These are phyloP conservation scores for Ophiostoma himal-ulmi DNA, from an alignment of 2,329 filamentous ascomycete species.

Conservation along the genomic window DNA sequence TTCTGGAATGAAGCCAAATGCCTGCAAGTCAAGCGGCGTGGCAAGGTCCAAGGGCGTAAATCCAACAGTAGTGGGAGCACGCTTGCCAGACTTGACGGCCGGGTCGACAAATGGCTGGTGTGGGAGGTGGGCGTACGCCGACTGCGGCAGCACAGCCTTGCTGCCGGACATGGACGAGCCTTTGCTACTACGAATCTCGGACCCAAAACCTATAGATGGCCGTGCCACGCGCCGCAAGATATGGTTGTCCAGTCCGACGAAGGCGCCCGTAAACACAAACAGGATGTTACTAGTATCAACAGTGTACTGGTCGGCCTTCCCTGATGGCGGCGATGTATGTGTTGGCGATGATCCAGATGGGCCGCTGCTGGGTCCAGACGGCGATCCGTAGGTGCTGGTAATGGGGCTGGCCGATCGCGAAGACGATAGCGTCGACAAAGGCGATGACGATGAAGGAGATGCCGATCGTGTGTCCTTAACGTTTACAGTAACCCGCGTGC, in stretches of 20 bases:
- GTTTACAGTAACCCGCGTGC: slow-evolving; percentile 86
- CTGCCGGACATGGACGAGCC: slow-evolving; percentile 43
- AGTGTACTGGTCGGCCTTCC: slow-evolving; percentile 59
- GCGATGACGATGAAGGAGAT: slow-evolving; percentile 31
- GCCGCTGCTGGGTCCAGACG: slow-evolving; percentile 34
- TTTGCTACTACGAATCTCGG: slow-evolving; percentile 60
- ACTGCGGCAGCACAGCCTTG: slow-evolving; percentile 59
- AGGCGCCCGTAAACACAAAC: slow-evolving; percentile 94
- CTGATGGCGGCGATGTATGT: slow-evolving; percentile 42
- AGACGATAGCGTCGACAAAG: slow-evolving; percentile 40
- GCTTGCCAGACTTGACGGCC: slow-evolving; percentile 3
- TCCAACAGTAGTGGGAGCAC: slow-evolving; percentile 23
- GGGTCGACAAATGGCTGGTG: slow-evolving; percentile 42
- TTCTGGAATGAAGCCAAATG: slow-evolving; percentile 88
- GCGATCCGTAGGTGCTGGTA: slow-evolving; percentile 47
- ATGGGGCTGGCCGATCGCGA: slow-evolving; percentile 45
- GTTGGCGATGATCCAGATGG: slow-evolving; percentile 34
- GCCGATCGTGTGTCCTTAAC: slow-evolving; percentile 65
- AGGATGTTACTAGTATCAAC: slow-evolving; percentile 94
- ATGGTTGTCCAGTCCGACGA: slow-evolving; percentile 83
- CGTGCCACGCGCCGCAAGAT: slow-evolving; percentile 82
- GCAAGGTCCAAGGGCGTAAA: slow-evolving; percentile 64
- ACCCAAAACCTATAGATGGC: slow-evolving; percentile 83
- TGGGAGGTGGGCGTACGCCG: slow-evolving; percentile 52
- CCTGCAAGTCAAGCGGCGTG: slow-evolving; percentile 69